Base-by-base conservation (phyloP, 2,329 filamentous ascomycete species). In the Waltergamsia citrina region DNA sequence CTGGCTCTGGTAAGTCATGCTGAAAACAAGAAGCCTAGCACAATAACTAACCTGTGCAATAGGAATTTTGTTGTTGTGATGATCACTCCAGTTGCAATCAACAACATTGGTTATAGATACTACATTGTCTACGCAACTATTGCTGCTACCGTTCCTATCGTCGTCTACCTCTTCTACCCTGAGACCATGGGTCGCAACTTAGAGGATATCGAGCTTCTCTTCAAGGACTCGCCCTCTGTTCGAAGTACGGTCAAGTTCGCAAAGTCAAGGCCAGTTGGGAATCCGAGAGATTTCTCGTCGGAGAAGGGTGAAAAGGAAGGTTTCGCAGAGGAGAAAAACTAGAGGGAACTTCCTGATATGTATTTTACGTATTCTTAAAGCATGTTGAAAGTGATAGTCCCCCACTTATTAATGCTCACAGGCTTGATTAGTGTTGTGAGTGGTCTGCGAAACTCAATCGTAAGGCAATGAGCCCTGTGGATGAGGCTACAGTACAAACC, bases 161-260 rank as follows among this genome's bases (percentile, higher is more conserved):
- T 54, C 4, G 62, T 69, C 19, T 65, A 52, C 48, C 54, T 67
- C 44, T 45, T 62, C 34, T 67, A 57, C 53, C 63, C 67, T 4
- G 61, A 64, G 49, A 69, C 65, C n/a, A 68, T 64, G 61, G 64
- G 65, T 6, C 60, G 62, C 39, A 64, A 57, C 47, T 48, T 69
- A 7, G 65, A 69, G 43, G 59, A 63, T 46, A 60, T 63, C 29
- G 61, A 62, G 33, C 43, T 61, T 20, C 47, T 62, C 34, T 65
- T 65, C 53, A 53, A 50, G 38, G 51, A 62, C 27, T 56, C 56
- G 28, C 55, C 54, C 3, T 60, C 54, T 0, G 49, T 51, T 17
- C 55, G 51, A 46, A 41, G 40, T 1, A 59, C 57, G 1, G 58
- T 62, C 32, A 44, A 41, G 39, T 60, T 54, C 39, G 58, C 58